Evolutionary conservation across 441 rosid species (phyloP).

Genomic region (Arabidopsis hybrid): DNA sequence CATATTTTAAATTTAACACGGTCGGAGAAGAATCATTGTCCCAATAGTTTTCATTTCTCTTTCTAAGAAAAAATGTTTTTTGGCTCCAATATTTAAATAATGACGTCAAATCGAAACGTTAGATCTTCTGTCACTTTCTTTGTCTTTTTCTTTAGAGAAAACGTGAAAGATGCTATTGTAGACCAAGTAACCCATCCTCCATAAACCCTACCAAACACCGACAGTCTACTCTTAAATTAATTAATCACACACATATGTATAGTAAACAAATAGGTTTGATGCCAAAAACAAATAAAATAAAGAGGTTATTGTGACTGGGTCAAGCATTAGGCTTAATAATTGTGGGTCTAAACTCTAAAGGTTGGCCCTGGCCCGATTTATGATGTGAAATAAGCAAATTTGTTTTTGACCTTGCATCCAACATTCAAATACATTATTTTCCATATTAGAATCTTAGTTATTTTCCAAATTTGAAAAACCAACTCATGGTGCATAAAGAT

Average conservation of each 20-base stretch:
- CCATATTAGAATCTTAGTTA: not conserved
- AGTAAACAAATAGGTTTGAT: not conserved
- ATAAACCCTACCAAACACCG: constrained; percentile 26
- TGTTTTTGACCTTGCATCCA: not conserved
- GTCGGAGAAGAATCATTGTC: constrained; percentile 23
- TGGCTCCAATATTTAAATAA: constrained; percentile 2
- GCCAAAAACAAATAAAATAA: not conserved
- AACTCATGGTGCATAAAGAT: not conserved
- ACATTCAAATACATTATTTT: not conserved
- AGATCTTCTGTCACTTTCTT: constrained; percentile 37
- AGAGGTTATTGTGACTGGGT: not conserved
- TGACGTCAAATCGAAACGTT: constrained; percentile 19
- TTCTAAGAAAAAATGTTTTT: not conserved
- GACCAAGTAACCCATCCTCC: constrained; percentile 12
- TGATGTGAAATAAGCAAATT: not conserved
- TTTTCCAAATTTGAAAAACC: no score
- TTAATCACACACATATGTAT: not conserved
- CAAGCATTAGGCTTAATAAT: not conserved
- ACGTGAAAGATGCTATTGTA: constrained; percentile 29
- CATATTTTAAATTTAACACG: no score
- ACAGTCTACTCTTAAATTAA: constrained; percentile 12
- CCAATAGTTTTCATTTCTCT: not conserved
- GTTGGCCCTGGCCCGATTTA: not conserved
- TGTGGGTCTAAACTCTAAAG: not conserved
- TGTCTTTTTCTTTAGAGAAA: not conserved